Base-by-base conservation (phyloP, 2,329 filamentous ascomycete species). In the Aspergillus felis region DNA sequence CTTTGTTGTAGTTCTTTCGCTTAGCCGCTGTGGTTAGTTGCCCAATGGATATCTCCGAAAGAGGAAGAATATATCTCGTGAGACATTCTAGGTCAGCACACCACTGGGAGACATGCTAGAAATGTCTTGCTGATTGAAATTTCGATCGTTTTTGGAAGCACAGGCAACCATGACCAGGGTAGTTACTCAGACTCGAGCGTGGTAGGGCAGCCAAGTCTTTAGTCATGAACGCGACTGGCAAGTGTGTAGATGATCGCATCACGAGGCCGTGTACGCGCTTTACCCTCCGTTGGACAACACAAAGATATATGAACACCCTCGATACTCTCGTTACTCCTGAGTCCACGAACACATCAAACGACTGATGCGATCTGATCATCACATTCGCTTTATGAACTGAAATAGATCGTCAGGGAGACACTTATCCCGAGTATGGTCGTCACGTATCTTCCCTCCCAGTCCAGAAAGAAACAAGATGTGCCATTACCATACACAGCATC, bases 401-500 rank as follows among this genome's bases (percentile, higher is more conserved):
- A 32, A 20, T 4, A 41, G 0, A 24, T 3, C 14, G 7, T 7
- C 22, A n/a, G 25, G n/a, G 14, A 17, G 4, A 41, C 24, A 51
- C n/a, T 38, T 3, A 35, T 14, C 20, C 3, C 25, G 25, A 51
- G 9, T 12, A 61, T 61, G 59, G 7, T 29, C 14, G 53, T 48
- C 3, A 55, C 42, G 4, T 59, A 55, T 25, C 51, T 58, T 27
- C 51, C 47, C 51, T 59, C 54, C 29, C 64, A 55, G 48, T 42
- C 28, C 44, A 56, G 44, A 50, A 59, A 20, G 48, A n/a, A 24
- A 48, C 51, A 57, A 50, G 59, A 60, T 53, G 57, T 58, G 25
- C 71, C 73, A 4, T 57, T 75, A 38, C 70, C 72, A 7, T 75
- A 74, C 54, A 75, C 73, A n/a, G 68, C 68, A 14, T 73, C 73